Conservation (phyloP, 2,329 filamentous ascomycete species). For the Phyllosticta paracitricarpa region DNA sequence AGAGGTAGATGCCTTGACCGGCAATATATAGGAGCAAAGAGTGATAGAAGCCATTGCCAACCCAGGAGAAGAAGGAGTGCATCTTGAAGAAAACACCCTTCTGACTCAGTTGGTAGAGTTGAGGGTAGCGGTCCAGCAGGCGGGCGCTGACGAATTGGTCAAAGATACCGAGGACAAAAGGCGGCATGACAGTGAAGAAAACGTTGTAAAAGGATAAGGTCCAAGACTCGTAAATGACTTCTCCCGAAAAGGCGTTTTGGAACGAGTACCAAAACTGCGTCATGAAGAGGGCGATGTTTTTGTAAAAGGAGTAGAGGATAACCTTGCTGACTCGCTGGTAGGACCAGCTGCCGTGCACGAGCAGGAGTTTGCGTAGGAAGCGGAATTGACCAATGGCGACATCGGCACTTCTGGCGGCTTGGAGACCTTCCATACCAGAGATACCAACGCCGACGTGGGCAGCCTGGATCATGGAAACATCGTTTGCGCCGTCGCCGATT, state of each 20-base stretch:
- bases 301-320: conserved; percentile 98
- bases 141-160: conserved; percentile 96
- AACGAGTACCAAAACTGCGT: conserved; percentile 99
- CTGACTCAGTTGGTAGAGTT: conserved; percentile 88
- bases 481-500: conserved; percentile 95
- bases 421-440: conserved; percentile 90
- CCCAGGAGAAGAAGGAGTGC: conserved; percentile 87
- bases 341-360: conserved; percentile 95
- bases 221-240: conserved; percentile 99
- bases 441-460: conserved; percentile 97
- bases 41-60: conserved; percentile 90
- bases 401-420: conserved; percentile 90
- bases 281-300: conserved; percentile 97
- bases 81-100: conserved; percentile 88
- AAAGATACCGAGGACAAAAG: conserved; percentile 88
- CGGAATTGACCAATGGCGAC: conserved; percentile 94
- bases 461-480: conserved; percentile 99
- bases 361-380: conserved; percentile 81
- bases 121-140: conserved; percentile 87
- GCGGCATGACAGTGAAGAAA: conserved; percentile 89
- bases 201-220: conserved; percentile 99
- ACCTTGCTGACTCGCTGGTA: conserved; percentile 96
- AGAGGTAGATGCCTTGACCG: conserved; percentile 68
- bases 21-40: conserved; percentile 87
- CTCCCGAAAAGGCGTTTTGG: conserved; percentile 94